Conservation (phyloP, 768 basidiomycete genomes). For the Porpolomopsis calyptriformis region DNA sequence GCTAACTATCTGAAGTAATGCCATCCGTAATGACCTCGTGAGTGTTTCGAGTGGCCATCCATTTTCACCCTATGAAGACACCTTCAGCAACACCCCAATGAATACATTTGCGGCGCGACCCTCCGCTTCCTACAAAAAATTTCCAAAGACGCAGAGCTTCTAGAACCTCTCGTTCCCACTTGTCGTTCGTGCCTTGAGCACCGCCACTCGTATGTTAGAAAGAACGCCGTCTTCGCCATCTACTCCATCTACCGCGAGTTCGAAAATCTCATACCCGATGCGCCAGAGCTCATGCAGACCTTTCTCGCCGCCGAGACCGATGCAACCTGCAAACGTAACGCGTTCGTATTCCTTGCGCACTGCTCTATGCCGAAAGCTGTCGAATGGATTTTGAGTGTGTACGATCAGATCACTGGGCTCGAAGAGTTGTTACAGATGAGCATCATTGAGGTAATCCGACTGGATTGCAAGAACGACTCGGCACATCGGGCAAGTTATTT, state of each 20-base stretch:
- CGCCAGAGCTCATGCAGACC: conserved; percentile 89
- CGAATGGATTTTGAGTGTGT: conserved; percentile 78
- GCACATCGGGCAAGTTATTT: conserved; percentile 56
- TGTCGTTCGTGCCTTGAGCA: conserved; percentile 93
- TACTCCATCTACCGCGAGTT: conserved; percentile 92
- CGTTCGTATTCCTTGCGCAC: conserved; percentile 86
- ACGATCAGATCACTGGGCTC: conserved; percentile 70
- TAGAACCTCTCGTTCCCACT: conserved; percentile 92
- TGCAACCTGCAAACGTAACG: conserved; percentile 93
- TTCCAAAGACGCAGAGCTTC: conserved; percentile 80
- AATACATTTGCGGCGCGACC: conserved; percentile 98
- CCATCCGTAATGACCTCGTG: conserved; percentile 94
- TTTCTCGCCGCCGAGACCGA: conserved; percentile 95
- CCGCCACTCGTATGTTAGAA: conserved; percentile 94
- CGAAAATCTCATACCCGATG: conserved; percentile 92
- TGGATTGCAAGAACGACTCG: conserved; percentile 82
- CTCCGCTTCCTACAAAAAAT: conserved; percentile 96
- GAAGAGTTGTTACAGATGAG: conserved; percentile 95
- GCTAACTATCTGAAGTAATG: conserved; percentile 50
- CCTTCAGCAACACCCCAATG: conserved; percentile 92
- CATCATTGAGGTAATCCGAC: conserved; percentile 84
- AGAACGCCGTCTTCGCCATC: conserved; percentile 95
- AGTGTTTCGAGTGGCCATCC: conserved; percentile 18
- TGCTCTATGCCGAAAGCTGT: conserved; percentile 85
- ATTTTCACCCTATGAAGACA: conserved; percentile 2